Evolutionary conservation across 805 yeast genomes (phyloP).

Genomic region (Starmera quercuum): DNA sequence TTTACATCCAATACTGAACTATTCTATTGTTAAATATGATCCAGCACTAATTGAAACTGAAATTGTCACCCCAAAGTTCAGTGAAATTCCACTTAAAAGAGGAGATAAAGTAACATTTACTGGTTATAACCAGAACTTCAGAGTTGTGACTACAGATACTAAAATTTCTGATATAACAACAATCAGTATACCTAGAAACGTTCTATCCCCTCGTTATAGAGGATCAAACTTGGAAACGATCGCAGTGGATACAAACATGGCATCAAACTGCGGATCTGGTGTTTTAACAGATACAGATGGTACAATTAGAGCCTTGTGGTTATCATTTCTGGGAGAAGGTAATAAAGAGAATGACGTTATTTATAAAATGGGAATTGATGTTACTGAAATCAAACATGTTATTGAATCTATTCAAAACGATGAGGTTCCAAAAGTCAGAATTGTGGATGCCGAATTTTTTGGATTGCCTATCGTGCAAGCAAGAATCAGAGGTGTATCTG

Average conservation of each 20-base stretch:
- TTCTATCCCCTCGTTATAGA: slow-evolving; percentile 70
- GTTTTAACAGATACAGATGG: slow-evolving; percentile 73
- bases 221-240: slow-evolving; percentile 79
- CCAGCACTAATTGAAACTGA: slow-evolving; percentile 67
- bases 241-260: slow-evolving; percentile 62
- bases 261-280: slow-evolving; percentile 75
- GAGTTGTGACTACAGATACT: slow-evolving; percentile 69
- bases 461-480: slow-evolving; percentile 66
- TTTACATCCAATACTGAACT: slow-evolving; percentile 82
- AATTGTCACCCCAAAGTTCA: slow-evolving; percentile 58
- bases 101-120: slow-evolving; percentile 75
- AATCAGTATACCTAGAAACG: slow-evolving; percentile 61
- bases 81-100: slow-evolving; percentile 48
- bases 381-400: slow-evolving; percentile 53
- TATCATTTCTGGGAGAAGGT: slow-evolving; percentile 74
- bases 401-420: slow-evolving; percentile 42
- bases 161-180: slow-evolving; percentile 72
- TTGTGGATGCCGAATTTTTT: slow-evolving; percentile 74
- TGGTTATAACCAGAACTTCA: slow-evolving; percentile 66
- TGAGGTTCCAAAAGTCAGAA: slow-evolving; percentile 48
- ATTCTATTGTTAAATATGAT: slow-evolving; percentile 78
- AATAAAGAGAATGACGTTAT: slow-evolving; percentile 52
- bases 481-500: slow-evolving; percentile 81
- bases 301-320: slow-evolving; percentile 76
- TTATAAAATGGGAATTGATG: slow-evolving; percentile 72